Conservation (phyloP, 2,329 filamentous ascomycete species). For the Hansfordia pulvinata region DNA sequence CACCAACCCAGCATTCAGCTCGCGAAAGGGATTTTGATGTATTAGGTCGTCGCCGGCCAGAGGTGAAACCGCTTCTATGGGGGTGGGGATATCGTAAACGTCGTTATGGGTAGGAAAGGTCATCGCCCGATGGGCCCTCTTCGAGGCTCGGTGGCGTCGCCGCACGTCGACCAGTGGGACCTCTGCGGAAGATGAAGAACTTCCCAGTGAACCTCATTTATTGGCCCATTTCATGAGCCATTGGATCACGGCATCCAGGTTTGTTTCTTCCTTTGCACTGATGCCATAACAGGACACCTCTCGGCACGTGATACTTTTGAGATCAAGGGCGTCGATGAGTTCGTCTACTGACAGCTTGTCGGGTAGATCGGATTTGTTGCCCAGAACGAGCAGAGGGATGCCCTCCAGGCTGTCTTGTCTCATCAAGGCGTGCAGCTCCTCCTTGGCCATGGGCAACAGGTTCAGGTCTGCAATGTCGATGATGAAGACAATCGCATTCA, state of each 20-base stretch:
- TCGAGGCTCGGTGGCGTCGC: neutral
- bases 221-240: conserved; percentile 88
- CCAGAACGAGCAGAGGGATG: conserved; percentile 85
- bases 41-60: conserved; percentile 17
- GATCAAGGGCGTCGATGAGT: conserved; percentile 80
- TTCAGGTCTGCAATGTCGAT: conserved; percentile 85
- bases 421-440: conserved; percentile 85
- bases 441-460: conserved; percentile 70
- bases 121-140: too few relatives aligned
- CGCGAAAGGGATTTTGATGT: conserved; percentile 19
- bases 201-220: conserved; percentile 34
- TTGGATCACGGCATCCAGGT: conserved; percentile 89
- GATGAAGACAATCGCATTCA: conserved; percentile 97
- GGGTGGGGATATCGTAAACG: conserved; percentile 16
- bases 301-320: conserved; percentile 78
- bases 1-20: conserved; percentile 12
- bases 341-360: conserved; percentile 87
- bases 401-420: conserved; percentile 72
- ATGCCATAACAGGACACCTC: conserved; percentile 99
- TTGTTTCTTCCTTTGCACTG: conserved; percentile 97
- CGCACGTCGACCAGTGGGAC: neutral
- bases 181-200: too few relatives aligned
- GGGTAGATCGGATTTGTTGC: conserved; percentile 94
- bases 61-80: conserved; percentile 12
- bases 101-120: too few relatives aligned